phyloP scores from a whole-genome alignment of 2,329 filamentous ascomycete species.

The Colletotrichum tropicicola region DNA sequence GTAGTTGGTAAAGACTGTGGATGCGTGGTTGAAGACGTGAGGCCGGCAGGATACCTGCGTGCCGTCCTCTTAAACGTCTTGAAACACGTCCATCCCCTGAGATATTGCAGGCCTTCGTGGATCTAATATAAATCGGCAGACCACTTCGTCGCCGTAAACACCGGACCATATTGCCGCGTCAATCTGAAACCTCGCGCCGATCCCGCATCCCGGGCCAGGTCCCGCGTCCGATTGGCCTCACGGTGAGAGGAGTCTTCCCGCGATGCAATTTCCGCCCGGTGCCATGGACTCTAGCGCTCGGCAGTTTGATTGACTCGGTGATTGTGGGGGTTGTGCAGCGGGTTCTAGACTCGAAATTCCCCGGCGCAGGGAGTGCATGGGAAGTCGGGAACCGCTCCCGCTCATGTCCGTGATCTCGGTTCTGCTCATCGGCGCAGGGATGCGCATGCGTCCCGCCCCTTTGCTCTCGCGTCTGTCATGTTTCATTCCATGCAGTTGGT shows the following conservation, averaged over 20 bases:
- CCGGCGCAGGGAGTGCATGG: too few species aligned
- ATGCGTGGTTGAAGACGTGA: too few species aligned
- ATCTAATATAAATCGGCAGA: too few species aligned
- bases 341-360: too few species aligned
- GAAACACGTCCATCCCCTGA: not conserved
- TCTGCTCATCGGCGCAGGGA: not conserved
- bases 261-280: not conserved
- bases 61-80: not conserved
- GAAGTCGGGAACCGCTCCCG: too few species aligned
- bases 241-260: too few species aligned
- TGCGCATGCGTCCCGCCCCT: not conserved
- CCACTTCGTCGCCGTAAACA: not conserved
- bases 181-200: conserved; percentile 12
- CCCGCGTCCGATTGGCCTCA: too few species aligned
- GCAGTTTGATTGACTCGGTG: not conserved
- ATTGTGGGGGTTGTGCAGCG: too few species aligned
- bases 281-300: not conserved
- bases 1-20: not conserved
- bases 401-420: not conserved
- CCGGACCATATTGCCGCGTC: not conserved
- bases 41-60: too few species aligned
- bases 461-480: not conserved
- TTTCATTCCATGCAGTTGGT: too few species aligned
- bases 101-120: not conserved
- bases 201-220: not conserved